Evolutionary conservation across 768 basidiomycete genomes (phyloP).

Genomic region (Lanmaoa pseudosensibilis): DNA sequence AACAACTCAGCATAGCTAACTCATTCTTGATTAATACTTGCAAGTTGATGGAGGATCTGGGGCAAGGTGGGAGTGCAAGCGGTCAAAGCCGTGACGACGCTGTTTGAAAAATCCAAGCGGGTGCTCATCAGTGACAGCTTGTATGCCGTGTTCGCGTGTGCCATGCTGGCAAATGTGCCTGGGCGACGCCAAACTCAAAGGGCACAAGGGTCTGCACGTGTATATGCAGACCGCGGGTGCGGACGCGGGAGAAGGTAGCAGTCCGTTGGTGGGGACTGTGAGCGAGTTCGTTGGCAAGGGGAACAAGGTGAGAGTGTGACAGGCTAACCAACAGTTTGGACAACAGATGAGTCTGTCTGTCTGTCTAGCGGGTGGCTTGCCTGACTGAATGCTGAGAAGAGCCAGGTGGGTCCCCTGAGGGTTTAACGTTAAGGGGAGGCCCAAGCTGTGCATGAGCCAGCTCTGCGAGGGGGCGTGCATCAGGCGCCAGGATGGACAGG

Average conservation of each 20-base stretch:
- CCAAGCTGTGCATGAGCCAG: too few relatives aligned
- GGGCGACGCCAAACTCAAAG: conserved; percentile 79
- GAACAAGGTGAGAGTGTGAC: conserved; percentile 78
- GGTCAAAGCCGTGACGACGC: conserved; percentile 61
- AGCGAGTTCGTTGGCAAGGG: conserved; percentile 86
- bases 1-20: too few relatives aligned
- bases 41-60: conserved; percentile 69
- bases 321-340: conserved; percentile 84
- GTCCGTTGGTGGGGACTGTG: conserved; percentile 69
- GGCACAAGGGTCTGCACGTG: conserved; percentile 71
- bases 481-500: too few relatives aligned
- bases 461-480: too few relatives aligned
- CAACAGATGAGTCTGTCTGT: conserved; percentile 60
- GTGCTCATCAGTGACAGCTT: conserved; percentile 82
- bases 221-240: conserved; percentile 60
- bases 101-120: conserved; percentile 78
- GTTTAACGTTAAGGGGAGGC: too few relatives aligned
- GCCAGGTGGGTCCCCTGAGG: too few relatives aligned
- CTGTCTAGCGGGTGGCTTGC: too few relatives aligned
- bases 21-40: conserved; percentile 44
- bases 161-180: conserved; percentile 66
- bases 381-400: too few relatives aligned
- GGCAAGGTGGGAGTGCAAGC: conserved; percentile 74
- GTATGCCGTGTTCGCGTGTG: conserved; percentile 71
- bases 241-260: conserved; percentile 31